Conservation (phyloP, 1,139 yeast genomes). For the Scheffersomyces lignicola region DNA sequence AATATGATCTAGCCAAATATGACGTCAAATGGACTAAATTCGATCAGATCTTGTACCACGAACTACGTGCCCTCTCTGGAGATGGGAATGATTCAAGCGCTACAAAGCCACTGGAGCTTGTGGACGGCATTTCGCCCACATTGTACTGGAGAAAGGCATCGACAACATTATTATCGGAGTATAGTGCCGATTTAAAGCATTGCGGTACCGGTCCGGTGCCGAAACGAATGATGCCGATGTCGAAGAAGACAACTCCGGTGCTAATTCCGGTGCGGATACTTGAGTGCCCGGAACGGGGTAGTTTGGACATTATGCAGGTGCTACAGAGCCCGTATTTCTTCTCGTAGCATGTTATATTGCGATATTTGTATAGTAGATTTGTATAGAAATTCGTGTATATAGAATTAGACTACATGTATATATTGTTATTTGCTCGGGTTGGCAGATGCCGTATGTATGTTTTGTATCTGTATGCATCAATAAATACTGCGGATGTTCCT, state of each 20-base stretch:
- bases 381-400: too few relatives aligned
- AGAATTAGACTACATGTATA: too few relatives aligned
- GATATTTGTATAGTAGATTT: too few relatives aligned
- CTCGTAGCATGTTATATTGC: too few relatives aligned
- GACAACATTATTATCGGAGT: background rate
- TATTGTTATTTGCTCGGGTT: too few relatives aligned
- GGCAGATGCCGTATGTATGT: too few relatives aligned
- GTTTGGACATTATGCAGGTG: slow-evolving; percentile 33
- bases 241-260: slow-evolving; percentile 16
- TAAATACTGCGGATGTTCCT: too few relatives aligned
- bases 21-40: slow-evolving; percentile 2
- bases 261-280: slow-evolving; percentile 27
- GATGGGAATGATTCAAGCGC: slow-evolving; percentile 5
- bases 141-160: slow-evolving; percentile 14
- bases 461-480: too few relatives aligned
- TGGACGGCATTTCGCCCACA: slow-evolving; percentile 21
- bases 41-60: slow-evolving; percentile 17
- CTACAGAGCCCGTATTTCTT: slow-evolving; percentile 38
- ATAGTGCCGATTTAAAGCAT: slow-evolving; percentile 1
- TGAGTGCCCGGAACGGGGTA: slow-evolving; percentile 33
- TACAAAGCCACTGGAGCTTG: slow-evolving; percentile 12
- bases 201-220: slow-evolving; percentile 2
- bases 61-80: slow-evolving; percentile 12
- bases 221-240: slow-evolving; percentile 4
- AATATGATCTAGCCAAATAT: slow-evolving; percentile 9